Conservation (phyloP, 345 rosid species). For the Adansonia digitata region DNA sequence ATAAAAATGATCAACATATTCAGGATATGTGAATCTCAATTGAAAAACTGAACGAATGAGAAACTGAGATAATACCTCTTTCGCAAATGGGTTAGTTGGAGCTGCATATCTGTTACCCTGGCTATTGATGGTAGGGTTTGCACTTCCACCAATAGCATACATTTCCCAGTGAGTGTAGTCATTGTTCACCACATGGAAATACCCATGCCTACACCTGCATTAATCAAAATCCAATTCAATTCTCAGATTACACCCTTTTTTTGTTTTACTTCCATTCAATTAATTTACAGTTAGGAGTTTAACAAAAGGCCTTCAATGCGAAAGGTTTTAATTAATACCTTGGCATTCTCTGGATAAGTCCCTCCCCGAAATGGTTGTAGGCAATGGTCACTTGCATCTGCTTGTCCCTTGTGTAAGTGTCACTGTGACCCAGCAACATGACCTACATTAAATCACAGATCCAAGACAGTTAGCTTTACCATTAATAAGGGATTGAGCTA, state of each 20-base stretch:
- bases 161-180: constrained; percentile 98
- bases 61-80: constrained; percentile 48
- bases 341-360: constrained; percentile 96
- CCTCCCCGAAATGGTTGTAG: constrained; percentile 91
- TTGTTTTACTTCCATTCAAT: not conserved
- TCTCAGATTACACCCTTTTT: not conserved
- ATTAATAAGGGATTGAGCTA: not conserved
- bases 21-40: not conserved
- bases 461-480: not conserved
- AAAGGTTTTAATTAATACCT: constrained; percentile 38
- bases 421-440: constrained; percentile 89
- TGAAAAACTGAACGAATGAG: not conserved
- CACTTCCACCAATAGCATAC: constrained; percentile 99
- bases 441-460: constrained; percentile 39
- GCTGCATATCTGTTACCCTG: constrained; percentile 93
- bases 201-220: constrained; percentile 89
- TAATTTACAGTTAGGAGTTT: too few species aligned
- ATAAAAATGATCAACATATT: not conserved
- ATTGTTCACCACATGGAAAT: constrained; percentile 93
- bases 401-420: constrained; percentile 77
- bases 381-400: constrained; percentile 93
- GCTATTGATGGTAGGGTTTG: constrained; percentile 87
- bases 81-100: constrained; percentile 68
- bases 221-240: constrained; percentile 2
- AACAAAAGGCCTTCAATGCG: not conserved